phyloP scores from a whole-genome alignment of 192 early-diverging fungal genomes.

The Chytriomyces sp. region DNA sequence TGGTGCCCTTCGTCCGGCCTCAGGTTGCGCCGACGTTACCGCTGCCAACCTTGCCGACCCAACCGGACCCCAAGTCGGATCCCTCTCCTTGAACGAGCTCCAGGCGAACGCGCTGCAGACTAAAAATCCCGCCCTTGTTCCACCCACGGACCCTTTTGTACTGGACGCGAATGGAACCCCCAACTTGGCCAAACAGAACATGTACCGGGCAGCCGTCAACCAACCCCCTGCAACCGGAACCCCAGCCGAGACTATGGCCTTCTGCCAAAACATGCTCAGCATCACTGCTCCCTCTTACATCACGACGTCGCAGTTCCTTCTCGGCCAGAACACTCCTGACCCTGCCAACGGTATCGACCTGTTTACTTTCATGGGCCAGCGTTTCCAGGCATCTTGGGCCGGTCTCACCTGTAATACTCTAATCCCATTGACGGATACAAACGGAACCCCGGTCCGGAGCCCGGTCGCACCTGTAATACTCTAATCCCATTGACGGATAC shows the following conservation, averaged over 20 bases:
- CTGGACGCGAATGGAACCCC: slow-evolving; percentile 14
- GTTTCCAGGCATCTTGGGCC: background rate
- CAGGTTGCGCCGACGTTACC: slow-evolving; percentile 41
- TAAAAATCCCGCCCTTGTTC: slow-evolving; percentile 35
- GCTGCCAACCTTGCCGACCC: slow-evolving; percentile 43
- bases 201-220: slow-evolving; percentile 30
- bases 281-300: no score
- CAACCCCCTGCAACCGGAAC: slow-evolving; percentile 12
- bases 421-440: background rate
- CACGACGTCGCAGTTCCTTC: no score
- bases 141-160: slow-evolving; percentile 45
- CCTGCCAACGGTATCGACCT: slow-evolving; percentile 28
- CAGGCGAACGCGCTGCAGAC: slow-evolving; percentile 34
- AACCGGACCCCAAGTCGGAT: slow-evolving; percentile 9
- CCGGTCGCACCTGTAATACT: slow-evolving; percentile 13
- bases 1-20: slow-evolving; percentile 30
- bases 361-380: slow-evolving; percentile 25
- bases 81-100: slow-evolving; percentile 44
- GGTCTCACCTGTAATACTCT: slow-evolving; percentile 9
- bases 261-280: no score
- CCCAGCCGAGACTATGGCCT: background rate
- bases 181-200: slow-evolving; percentile 16
- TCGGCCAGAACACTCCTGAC: no score
- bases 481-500: background rate
- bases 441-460: background rate